Evolutionary conservation across 2,329 filamentous ascomycete genomes (phyloP).

Genomic region (Penicillium glabrum): DNA sequence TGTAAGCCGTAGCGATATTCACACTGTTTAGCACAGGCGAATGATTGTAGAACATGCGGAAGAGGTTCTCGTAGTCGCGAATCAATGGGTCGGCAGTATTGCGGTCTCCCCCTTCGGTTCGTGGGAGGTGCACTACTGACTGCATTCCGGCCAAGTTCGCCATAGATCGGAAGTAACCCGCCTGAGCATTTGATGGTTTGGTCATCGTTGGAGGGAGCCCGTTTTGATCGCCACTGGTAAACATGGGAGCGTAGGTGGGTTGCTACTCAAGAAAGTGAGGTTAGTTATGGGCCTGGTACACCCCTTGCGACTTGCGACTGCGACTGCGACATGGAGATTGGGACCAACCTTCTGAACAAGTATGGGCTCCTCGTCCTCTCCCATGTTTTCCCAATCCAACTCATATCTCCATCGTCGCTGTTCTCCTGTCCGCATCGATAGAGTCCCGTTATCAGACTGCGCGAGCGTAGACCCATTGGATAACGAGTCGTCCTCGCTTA

Average conservation of each 20-base stretch:
- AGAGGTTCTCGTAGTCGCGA: slow-evolving; percentile 92
- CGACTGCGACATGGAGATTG: not conserved
- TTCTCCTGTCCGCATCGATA: slow-evolving; percentile 40
- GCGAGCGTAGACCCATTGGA: slow-evolving; percentile 40
- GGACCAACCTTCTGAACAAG: slow-evolving; percentile 72
- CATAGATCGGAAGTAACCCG: slow-evolving; percentile 83
- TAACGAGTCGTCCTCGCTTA: slow-evolving; percentile 36
- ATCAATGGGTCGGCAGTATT: slow-evolving; percentile 70
- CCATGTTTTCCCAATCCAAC: slow-evolving; percentile 70
- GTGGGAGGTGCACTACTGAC: slow-evolving; percentile 54
- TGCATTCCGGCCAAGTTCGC: slow-evolving; percentile 67
- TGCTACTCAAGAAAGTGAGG: slow-evolving; percentile 23
- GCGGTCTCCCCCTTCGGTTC: slow-evolving; percentile 53
- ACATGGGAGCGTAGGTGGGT: slow-evolving; percentile 52
- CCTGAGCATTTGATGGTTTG: slow-evolving; percentile 61
- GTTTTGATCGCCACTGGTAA: slow-evolving; percentile 49
- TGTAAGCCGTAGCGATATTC: slow-evolving; percentile 89
- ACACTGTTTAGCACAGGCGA: slow-evolving; percentile 76
- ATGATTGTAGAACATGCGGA: slow-evolving; percentile 95
- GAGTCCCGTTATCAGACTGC: slow-evolving; percentile 40
- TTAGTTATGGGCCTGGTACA: slow-evolving; percentile 6
- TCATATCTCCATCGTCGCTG: slow-evolving; percentile 81
- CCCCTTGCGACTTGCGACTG: not conserved
- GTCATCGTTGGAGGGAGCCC: slow-evolving; percentile 58
- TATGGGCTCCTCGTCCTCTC: slow-evolving; percentile 78